Conservation (phyloP, 352 stramenopile species). For the Phytophthora foliorum region DNA sequence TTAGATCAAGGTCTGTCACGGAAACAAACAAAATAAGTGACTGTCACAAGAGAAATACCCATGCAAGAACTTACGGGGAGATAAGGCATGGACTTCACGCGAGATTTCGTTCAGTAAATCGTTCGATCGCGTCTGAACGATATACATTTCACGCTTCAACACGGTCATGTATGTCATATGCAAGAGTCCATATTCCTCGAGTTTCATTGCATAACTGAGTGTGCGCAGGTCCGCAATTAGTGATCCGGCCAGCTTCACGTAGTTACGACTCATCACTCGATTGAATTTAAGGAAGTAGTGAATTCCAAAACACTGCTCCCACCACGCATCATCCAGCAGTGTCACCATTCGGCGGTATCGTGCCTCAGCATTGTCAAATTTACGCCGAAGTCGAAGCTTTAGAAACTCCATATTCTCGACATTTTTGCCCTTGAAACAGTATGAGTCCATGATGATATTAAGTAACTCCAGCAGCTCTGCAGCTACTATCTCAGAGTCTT, state of each 20-base stretch:
- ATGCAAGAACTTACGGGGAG: constrained; percentile 42
- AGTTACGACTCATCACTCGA: constrained; percentile 69
- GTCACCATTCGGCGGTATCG: constrained; percentile 60
- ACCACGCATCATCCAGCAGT: constrained; percentile 79
- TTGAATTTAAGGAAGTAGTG: constrained; percentile 68
- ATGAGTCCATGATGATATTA: constrained; percentile 83
- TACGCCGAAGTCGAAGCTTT: constrained; percentile 65
- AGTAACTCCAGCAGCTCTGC: constrained; percentile 68
- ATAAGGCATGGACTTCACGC: constrained; percentile 53
- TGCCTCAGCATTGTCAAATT: constrained; percentile 63
- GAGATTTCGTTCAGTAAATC: constrained; percentile 75
- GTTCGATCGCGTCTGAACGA: constrained; percentile 71
- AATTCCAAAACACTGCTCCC: constrained; percentile 77
- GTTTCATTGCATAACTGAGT: constrained; percentile 72
- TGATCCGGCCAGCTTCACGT: constrained; percentile 64
- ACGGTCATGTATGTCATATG: constrained; percentile 72
- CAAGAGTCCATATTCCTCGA: constrained; percentile 70
- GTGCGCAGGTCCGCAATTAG: constrained; percentile 68
- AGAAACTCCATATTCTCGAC: constrained; percentile 82
- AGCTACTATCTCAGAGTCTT: constrained; percentile 50
- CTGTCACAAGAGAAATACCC: background rate
- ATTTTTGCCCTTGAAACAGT: constrained; percentile 89
- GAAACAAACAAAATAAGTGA: constrained; percentile 2
- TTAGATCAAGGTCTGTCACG: constrained; percentile 53
- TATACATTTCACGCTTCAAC: constrained; percentile 77